A percentile compares a stretch with the other conserved stretches of the same genome.
Conservation (phyloP, 306 rosid species). For the Dalbergia oliveri region DNA sequence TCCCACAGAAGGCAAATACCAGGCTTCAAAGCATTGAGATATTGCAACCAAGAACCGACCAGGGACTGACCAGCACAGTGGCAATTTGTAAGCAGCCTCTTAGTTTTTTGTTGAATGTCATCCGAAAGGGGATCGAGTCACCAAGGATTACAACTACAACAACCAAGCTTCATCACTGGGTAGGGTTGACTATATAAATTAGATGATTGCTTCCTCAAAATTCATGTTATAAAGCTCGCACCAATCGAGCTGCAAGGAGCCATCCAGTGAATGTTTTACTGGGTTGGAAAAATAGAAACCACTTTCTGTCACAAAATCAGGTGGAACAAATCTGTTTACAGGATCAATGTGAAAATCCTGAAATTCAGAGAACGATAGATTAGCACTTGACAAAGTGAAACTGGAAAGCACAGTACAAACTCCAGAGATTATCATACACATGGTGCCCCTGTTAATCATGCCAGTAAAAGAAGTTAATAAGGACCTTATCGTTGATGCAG, state of each 20-base stretch:
- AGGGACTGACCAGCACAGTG: constrained; percentile 16
- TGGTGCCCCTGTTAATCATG: constrained; percentile 12
- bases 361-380: constrained; percentile 43
- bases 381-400: constrained; percentile 45
- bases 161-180: too few relatives aligned
- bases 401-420: neutral
- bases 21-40: constrained; percentile 26
- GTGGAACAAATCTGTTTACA: constrained; percentile 66
- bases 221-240: constrained; percentile 53
- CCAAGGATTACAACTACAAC: neutral
- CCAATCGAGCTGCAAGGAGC: constrained; percentile 83
- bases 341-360: constrained; percentile 77
- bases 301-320: constrained; percentile 62
- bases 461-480: neutral
- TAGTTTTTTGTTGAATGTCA: constrained; percentile 20
- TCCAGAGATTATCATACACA: neutral
- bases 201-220: neutral
- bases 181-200: too few relatives aligned
- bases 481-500: constrained; percentile 4
- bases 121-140: constrained; percentile 6
- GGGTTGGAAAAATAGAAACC: constrained; percentile 89
- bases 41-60: neutral
- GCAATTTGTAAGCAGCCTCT: constrained; percentile 1
- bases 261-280: constrained; percentile 74
- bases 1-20: constrained; percentile 25